These are phyloP conservation scores for Vachellia collinsii DNA, from an alignment of 306 rosid genomes.

Conservation along the genomic window DNA sequence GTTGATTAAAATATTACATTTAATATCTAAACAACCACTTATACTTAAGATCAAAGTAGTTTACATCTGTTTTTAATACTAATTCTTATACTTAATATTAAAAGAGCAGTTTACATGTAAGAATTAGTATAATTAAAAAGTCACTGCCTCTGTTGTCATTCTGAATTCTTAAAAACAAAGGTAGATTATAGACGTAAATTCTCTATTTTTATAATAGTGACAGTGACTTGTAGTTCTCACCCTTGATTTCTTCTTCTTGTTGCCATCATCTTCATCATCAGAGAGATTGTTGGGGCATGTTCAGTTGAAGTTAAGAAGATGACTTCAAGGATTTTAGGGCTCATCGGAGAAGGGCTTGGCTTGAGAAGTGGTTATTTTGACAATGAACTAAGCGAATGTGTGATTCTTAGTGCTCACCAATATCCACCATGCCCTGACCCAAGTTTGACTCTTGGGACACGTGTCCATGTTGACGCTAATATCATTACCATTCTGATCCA, in stretches of 20 bases:
- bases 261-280: not conserved
- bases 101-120: no score
- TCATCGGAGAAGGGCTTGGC: not conserved
- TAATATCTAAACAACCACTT: no score
- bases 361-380: not conserved
- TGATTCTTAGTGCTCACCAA: not conserved
- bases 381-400: slow-evolving; percentile 5
- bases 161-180: no score
- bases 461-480: slow-evolving; percentile 40
- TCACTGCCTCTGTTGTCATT: no score
- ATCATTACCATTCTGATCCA: slow-evolving; percentile 41
- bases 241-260: not conserved
- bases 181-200: no score
- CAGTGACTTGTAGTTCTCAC: no score
- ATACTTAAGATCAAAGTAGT: no score
- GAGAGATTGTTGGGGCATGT: not conserved
- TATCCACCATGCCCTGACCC: slow-evolving; percentile 48
- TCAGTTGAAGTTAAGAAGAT: not conserved
- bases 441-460: slow-evolving; percentile 42
- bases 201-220: no score
- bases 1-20: no score
- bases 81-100: no score
- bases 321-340: not conserved
- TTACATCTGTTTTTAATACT: no score
- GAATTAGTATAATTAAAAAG: not conserved